Base-by-base conservation (phyloP, 352 stramenopile genomes). In the Globisporangium middletonii region DNA sequence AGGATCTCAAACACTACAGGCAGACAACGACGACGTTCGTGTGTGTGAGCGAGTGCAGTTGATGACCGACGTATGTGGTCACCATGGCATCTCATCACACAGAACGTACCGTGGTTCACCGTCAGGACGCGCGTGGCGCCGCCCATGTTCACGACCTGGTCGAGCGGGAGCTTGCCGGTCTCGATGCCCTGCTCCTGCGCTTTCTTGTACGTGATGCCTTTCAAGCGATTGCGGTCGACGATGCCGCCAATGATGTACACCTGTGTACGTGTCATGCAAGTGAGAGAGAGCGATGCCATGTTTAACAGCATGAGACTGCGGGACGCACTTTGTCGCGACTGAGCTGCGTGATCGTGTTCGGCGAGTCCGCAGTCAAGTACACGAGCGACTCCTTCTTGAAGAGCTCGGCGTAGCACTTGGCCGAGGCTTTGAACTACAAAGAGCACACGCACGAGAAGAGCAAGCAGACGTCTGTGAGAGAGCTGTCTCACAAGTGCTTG, bases 231-330 rank as follows among this genome's bases (percentile, higher is more conserved):
- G 53, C 96, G 80, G 75, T 99, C 96, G 27, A 99, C 96, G 68
- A 99, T 99, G 23, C 96, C 96, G 18, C 96, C 96, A 67, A 99
- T 99, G 46, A 98, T 92, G 70, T 98, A 99, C 28, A 97, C 84
- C 76, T 86, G 45, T 37, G 50, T 37, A 38, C 15, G 55, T 33
- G n/a, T 45, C 19, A 8, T 45, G 18, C 16, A 41, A 7, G n/a
- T 19, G 2, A 53, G 16, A 23, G 23, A 55, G 15, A 23, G 16
- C 11, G 47, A 9, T 28, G n/a, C 8, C 5, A n/a, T 43, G 9
- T 4, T 23, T 16, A 27, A 23, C 19, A 1, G 15, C 19, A 55
- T 30, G 12, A 30, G 30, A 54, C 11, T 15, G n/a, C 18, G 3
- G 4, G n/a, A 41, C 28, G 4, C 53, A 83, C 83, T 63, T 97